phyloP scores from a whole-genome alignment of 768 basidiomycete genomes.

The Suillus luteus region DNA sequence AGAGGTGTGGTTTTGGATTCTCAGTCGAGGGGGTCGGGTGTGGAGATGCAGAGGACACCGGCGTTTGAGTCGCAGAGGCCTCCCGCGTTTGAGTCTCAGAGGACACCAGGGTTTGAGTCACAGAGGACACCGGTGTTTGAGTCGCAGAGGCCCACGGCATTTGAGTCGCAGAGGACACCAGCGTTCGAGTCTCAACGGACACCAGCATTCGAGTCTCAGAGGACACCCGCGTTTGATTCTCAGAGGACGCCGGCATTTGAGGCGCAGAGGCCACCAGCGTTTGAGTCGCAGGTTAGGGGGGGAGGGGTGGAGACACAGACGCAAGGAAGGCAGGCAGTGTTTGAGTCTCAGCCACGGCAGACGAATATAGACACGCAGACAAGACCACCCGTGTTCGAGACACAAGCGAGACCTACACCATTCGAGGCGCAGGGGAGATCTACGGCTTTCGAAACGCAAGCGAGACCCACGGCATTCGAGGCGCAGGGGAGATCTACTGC shows the following conservation, averaged over 20 bases:
- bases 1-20: background rate
- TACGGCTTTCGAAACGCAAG: too few relatives aligned
- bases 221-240: background rate
- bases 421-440: background rate
- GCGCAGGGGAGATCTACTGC: too few relatives aligned
- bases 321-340: background rate
- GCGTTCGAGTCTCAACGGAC: background rate
- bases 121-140: background rate
- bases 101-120: background rate
- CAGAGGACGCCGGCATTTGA: background rate
- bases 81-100: background rate
- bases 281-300: background rate
- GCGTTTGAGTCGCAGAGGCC: too few relatives aligned
- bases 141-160: too few relatives aligned
- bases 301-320: background rate
- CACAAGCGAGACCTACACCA: background rate
- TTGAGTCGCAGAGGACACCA: background rate
- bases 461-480: too few relatives aligned
- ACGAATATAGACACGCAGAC: background rate
- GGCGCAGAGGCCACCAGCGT: background rate
- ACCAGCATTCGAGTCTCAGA: background rate
- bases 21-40: background rate
- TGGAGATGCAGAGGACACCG: background rate
- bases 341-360: background rate
- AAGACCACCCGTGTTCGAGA: background rate